A percentile compares a stretch with the other conserved stretches of the same genome.
Conservation (phyloP, 2,329 filamentous ascomycete genomes). For the Thelonectria blattea region DNA sequence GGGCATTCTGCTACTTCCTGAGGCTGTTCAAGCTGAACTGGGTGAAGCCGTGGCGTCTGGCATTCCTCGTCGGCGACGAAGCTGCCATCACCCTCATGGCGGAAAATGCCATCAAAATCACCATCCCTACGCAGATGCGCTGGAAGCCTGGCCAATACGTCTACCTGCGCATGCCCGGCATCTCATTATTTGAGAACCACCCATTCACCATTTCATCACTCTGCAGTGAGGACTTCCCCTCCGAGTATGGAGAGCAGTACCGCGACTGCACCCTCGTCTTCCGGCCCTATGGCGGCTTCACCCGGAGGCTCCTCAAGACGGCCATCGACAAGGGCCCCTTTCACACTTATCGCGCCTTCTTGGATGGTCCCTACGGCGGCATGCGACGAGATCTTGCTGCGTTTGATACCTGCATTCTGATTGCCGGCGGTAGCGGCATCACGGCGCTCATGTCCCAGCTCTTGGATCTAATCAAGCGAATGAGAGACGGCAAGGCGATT, state of each 20-base stretch:
- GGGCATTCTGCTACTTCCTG: slow-evolving; percentile 74
- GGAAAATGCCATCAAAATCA: slow-evolving; percentile 94
- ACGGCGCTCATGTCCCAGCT: slow-evolving; percentile 92
- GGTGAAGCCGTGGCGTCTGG: slow-evolving; percentile 77
- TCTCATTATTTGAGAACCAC: slow-evolving; percentile 90
- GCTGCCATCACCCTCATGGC: slow-evolving; percentile 87
- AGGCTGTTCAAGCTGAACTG: slow-evolving; percentile 90
- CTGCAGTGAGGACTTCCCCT: slow-evolving; percentile 92
- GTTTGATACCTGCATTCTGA: slow-evolving; percentile 91
- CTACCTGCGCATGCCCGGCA: slow-evolving; percentile 91
- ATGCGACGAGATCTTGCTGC: slow-evolving; percentile 89
- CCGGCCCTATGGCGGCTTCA: slow-evolving; percentile 90
- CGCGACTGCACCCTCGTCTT: slow-evolving; percentile 91
- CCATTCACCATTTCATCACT: slow-evolving; percentile 94
- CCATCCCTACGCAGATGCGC: slow-evolving; percentile 88
- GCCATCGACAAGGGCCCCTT: slow-evolving; percentile 86
- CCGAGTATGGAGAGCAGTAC: slow-evolving; percentile 86
- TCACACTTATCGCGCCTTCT: slow-evolving; percentile 88
- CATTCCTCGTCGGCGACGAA: slow-evolving; percentile 89
- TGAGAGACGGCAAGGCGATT: slow-evolving; percentile 92
- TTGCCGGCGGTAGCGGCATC: slow-evolving; percentile 93
- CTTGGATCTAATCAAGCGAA: slow-evolving; percentile 92
- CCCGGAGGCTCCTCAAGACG: slow-evolving; percentile 80
- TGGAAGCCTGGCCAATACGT: slow-evolving; percentile 96
- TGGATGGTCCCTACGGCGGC: slow-evolving; percentile 94